phyloP scores from a whole-genome alignment of 768 basidiomycete genomes.

The Tremella mesenterica region DNA sequence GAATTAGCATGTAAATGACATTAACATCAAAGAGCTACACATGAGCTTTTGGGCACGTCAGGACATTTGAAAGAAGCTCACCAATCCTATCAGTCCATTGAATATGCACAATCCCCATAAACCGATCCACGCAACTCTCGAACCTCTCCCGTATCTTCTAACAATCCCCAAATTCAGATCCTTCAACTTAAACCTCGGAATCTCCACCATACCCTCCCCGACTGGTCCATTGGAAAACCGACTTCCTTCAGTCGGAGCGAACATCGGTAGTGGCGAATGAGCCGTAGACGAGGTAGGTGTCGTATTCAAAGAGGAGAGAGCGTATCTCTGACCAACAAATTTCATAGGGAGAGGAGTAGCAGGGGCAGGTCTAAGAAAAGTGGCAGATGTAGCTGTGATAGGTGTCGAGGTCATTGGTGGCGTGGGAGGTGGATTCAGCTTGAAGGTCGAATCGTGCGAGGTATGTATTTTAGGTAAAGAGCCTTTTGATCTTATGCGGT shows the following conservation, averaged over 20 bases:
- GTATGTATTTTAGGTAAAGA: slow-evolving; percentile 15
- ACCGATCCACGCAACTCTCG: slow-evolving; percentile 20
- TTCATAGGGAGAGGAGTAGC: slow-evolving; percentile 7
- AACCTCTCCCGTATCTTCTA: slow-evolving; percentile 7
- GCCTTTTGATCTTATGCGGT: slow-evolving; percentile 10
- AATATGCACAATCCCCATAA: slow-evolving; percentile 20
- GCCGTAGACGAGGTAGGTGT: slow-evolving; percentile 3
- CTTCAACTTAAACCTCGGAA: slow-evolving; percentile 34
- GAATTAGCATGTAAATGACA: slow-evolving; percentile 68
- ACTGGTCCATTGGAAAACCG: background rate
- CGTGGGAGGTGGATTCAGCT: slow-evolving; percentile 5
- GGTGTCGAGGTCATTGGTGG: slow-evolving; percentile 6
- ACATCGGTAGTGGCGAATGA: background rate
- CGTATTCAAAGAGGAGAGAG: slow-evolving; percentile 10
- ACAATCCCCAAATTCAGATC: slow-evolving; percentile 35
- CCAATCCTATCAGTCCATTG: slow-evolving; percentile 20
- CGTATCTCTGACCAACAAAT: background rate
- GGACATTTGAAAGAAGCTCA: slow-evolving; percentile 8
- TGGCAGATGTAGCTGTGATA: slow-evolving; percentile 3
- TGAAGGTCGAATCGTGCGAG: background rate
- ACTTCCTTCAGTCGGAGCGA: slow-evolving; percentile 3
- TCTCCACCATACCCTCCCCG: slow-evolving; percentile 25
- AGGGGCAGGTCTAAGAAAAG: slow-evolving; percentile 15
- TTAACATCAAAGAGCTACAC: slow-evolving; percentile 78
- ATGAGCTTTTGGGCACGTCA: background rate